Base-by-base conservation (phyloP, 129 eudicot genomes). In the Flaveria bidentis region DNA sequence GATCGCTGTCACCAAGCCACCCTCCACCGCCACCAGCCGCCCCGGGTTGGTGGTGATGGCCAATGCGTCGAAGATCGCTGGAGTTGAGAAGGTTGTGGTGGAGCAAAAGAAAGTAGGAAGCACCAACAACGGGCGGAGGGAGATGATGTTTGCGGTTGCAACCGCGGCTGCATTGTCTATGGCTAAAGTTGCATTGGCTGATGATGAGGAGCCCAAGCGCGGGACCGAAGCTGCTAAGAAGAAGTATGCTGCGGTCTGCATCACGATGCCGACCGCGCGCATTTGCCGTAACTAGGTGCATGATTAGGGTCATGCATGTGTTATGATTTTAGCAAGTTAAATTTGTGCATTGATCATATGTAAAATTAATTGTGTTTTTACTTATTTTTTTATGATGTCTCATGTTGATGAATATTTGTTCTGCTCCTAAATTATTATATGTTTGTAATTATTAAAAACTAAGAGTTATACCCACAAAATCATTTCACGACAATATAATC, bases 181-280 rank as follows among this genome's bases (percentile, higher is more conserved):
- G 4, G 90, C 95, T 1, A 85, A 78, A 51, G 66, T 82, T 20
- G 98, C 96, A 1, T 79, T 91, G 90, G 99, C 97, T 0, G 96
- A 79, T 8, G 84, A 80, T 46, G 79, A 75, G 0, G 98, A 94
- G 81, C 97, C 99, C 16, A 83, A 81, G 69, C 88, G 87, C 12
- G 99, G 97, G 68, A 78, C 82, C 3, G 75, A 76, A 0, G 96
- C 91, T 4, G 99, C 99, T n/a, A 91, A 94, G 81, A 94, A 94
- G 93, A 94, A 94, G 85, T 94, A 94, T 56, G 88, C 86, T 0
- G 83, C 75, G 14, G 82, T 94, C 3, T 94, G 99, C 66, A 93
- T 86, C 13, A 84, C 93, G 18, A 88, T 77, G 84, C 97, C 93
- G 1, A 88, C 97, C 25, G 97, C 97, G 0, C 90, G 89, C 23